phyloP scores from a whole-genome alignment of 257 asterid genomes.

The Osmanthus fragrans region DNA sequence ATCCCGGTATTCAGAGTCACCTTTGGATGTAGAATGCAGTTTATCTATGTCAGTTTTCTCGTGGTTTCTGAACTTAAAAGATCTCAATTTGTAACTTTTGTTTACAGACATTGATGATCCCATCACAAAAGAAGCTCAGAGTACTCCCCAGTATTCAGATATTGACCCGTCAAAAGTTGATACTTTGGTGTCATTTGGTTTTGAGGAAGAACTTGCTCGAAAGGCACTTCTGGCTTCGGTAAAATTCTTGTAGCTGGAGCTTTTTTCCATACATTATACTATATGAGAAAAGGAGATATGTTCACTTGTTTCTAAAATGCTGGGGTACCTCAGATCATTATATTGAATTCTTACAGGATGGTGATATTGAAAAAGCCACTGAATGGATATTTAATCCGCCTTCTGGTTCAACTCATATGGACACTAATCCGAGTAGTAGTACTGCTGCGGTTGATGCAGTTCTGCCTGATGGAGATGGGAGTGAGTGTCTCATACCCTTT shows the following conservation, averaged over 20 bases:
- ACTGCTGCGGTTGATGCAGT: conserved; percentile 46
- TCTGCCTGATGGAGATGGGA: conserved; percentile 93
- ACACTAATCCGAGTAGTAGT: conserved; percentile 55
- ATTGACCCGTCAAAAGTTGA: conserved; percentile 77
- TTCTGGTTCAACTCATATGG: conserved; percentile 50
- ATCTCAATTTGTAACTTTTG: conserved; percentile 17
- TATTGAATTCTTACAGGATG: conserved; percentile 54
- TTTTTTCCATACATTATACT: not conserved
- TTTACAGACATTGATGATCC: conserved; percentile 76
- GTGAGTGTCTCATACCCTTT: conserved; percentile 49
- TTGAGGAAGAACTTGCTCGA: conserved; percentile 77
- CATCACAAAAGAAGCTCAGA: conserved; percentile 43
- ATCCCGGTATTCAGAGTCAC: conserved; percentile 59
- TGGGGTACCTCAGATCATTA: not conserved
- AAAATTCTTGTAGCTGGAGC: conserved; percentile 22
- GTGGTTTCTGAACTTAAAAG: conserved; percentile 12
- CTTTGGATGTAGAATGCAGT: conserved; percentile 20
- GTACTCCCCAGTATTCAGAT: conserved; percentile 24
- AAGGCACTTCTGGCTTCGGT: conserved; percentile 88
- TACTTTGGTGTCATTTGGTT: conserved; percentile 80
- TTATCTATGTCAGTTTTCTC: conserved; percentile 8
- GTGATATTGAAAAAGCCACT: conserved; percentile 89
- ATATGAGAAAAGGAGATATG: not conserved
- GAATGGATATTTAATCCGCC: conserved; percentile 92
- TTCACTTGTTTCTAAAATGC: not conserved